Base-by-base conservation (phyloP, 2,329 filamentous ascomycete species). In the Cercospora janseana region DNA sequence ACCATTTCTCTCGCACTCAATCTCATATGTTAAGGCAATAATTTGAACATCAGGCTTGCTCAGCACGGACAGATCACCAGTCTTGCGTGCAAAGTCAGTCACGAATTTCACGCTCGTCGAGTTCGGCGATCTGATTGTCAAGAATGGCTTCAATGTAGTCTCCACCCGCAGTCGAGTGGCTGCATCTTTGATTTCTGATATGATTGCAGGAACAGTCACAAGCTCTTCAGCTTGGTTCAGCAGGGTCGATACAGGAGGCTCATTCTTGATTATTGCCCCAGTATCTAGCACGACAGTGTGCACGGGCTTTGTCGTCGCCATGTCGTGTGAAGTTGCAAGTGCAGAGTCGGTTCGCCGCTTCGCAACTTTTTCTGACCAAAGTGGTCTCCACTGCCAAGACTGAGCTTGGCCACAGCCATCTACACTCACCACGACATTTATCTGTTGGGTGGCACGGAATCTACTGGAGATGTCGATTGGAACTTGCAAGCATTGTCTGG, bases 221-320 rank as follows among this genome's bases (percentile, higher is more conserved):
- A 96, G 78, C 52, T 79, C 75, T 63, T 93, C 85, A 40, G 89
- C 84, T 66, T 88, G 83, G 28, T 81, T 79, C 44, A 95, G 75
- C 8, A 98, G 81, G 0, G 87, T 88, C 37, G 88, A 94, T 18
- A 93, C 81, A 8, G 88, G 77, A 9, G 92, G 89, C 58, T 93
- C 86, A 72, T 96, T 96, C 67, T 92, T 92, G 69, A 98, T 91
- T 54, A 98, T 83, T 6, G 92, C 90, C 20, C 91, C 92, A 3
- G 93, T 87, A 67, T 98, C 93, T 59, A 98, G 79, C 21, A 97
- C 80, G 44, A 97, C 81, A 46, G 85, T 86, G 72, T 94, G 84
- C 42, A 95, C 82, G 0, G 85, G 79, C 67, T 91, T 95, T 55
- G 69, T 58, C 9, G 60, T 52, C 27, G 59, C 61, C 63, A 69